Evolutionary conservation across 805 yeast genomes (phyloP).

Genomic region (Candida chauliodis): DNA sequence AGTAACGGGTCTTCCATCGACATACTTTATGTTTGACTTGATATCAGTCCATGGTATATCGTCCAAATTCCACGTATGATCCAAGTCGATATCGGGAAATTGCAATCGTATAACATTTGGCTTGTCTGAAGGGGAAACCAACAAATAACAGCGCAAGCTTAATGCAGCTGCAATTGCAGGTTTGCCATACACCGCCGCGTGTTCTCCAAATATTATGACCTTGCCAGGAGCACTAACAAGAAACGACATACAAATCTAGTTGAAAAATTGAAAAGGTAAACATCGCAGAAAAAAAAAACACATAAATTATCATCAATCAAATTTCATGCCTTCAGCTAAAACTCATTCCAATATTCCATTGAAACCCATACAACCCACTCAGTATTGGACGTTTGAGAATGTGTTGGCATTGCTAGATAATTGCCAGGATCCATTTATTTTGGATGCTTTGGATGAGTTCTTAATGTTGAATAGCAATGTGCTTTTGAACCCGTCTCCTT

Average conservation of each 20-base stretch:
- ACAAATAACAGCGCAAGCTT: conserved; percentile 75
- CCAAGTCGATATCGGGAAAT: conserved; percentile 78
- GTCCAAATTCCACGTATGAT: conserved; percentile 56
- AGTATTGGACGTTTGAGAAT: conserved; percentile 38
- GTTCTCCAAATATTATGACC: conserved; percentile 94
- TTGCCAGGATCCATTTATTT: conserved; percentile 26
- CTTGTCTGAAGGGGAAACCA: conserved; percentile 50
- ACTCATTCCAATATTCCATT: conserved; percentile 12
- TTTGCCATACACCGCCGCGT: conserved; percentile 88
- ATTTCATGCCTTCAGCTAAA: conserved; percentile 3
- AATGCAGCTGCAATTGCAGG: conserved; percentile 97
- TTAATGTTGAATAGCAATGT: conserved; percentile 28
- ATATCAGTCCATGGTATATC: conserved; percentile 60
- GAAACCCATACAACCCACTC: conserved; percentile 32
- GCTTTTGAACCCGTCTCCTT: conserved; percentile 30
- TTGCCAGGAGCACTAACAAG: conserved; percentile 94
- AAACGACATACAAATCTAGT: conserved; percentile 49
- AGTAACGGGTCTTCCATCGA: conserved; percentile 22
- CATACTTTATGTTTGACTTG: conserved; percentile 15
- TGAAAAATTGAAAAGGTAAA: conserved; percentile 1
- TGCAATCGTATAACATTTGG: conserved; percentile 52
- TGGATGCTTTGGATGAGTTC: conserved; percentile 39
- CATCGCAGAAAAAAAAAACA: not conserved
- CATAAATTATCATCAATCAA: not conserved
- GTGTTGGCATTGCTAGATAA: conserved; percentile 31